phyloP scores from a whole-genome alignment of 805 yeast species.

The Sugiyamaella valdiviana region DNA sequence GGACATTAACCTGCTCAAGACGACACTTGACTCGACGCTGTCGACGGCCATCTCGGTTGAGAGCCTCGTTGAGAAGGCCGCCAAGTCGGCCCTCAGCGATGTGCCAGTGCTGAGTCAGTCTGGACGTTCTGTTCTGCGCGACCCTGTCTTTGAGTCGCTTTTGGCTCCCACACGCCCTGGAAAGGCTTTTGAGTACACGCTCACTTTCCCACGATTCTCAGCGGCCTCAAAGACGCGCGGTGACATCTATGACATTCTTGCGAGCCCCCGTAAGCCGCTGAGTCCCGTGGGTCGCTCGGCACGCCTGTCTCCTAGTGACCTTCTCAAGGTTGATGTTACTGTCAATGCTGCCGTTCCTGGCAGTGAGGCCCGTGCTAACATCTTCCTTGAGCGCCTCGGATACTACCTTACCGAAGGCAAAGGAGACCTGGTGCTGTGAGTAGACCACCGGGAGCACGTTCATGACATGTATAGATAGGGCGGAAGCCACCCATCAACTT shows the following conservation, averaged over 20 bases:
- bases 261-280: constrained; percentile 15
- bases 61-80: constrained; percentile 39
- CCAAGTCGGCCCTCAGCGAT: constrained; percentile 37
- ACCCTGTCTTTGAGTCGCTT: constrained; percentile 55
- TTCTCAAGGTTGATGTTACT: constrained; percentile 21
- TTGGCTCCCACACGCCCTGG: constrained; percentile 37
- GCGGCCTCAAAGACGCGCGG: constrained; percentile 18
- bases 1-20: constrained; percentile 17
- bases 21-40: constrained; percentile 22
- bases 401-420: constrained; percentile 24
- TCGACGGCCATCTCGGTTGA: constrained; percentile 27
- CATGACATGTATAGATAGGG: not conserved
- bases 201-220: constrained; percentile 26
- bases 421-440: constrained; percentile 19
- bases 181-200: constrained; percentile 38
- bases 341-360: constrained; percentile 32
- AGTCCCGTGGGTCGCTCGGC: constrained; percentile 7
- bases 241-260: constrained; percentile 30
- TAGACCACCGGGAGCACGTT: no score
- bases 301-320: constrained; percentile 21
- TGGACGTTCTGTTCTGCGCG: constrained; percentile 40
- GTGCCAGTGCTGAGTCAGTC: constrained; percentile 38
- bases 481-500: not conserved
- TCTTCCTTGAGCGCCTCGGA: constrained; percentile 28
- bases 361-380: constrained; percentile 42